Percentiles rank a stretch among this genome's conserved stretches.
Conservation (phyloP, 192 early-diverging fungal species). For the Rhizophagus clarus region DNA sequence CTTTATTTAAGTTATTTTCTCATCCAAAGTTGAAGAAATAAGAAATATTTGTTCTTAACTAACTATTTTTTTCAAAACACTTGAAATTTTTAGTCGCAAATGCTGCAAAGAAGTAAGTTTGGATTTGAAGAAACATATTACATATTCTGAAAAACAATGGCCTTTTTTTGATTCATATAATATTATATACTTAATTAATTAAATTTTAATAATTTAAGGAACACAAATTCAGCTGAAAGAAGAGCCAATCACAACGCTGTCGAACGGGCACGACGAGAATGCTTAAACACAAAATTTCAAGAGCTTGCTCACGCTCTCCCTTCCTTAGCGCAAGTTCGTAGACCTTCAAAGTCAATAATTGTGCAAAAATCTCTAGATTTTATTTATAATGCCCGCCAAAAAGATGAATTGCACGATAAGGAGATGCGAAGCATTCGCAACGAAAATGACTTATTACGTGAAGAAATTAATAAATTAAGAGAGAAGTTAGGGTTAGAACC, state of each 20-base stretch:
- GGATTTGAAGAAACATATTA: background rate
- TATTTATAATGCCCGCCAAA: constrained; percentile 36
- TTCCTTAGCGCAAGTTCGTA: constrained; percentile 66
- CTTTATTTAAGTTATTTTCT: background rate
- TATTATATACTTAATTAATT: background rate
- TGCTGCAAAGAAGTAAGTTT: constrained; percentile 23
- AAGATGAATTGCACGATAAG: constrained; percentile 48
- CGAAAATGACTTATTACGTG: constrained; percentile 54
- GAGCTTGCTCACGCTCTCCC: constrained; percentile 81
- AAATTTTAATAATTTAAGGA: constrained; percentile 29
- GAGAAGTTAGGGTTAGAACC: constrained; percentile 58
- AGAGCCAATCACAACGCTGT: constrained; percentile 81
- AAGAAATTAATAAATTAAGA: constrained; percentile 65
- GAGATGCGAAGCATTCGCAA: constrained; percentile 47
- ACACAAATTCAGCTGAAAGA: constrained; percentile 54
- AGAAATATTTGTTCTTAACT: background rate
- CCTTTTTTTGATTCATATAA: background rate
- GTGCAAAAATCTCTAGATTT: constrained; percentile 78
- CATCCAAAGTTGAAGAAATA: too few relatives aligned
- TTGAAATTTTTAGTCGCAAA: background rate
- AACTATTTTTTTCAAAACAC: background rate
- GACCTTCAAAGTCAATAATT: constrained; percentile 82
- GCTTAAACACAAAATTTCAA: constrained; percentile 78
- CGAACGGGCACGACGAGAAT: constrained; percentile 80
- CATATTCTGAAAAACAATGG: too few relatives aligned